Evolutionary conservation across 805 yeast species (phyloP), one percentile per base, ranked within the genome.

Genomic region (Ogataea degrootiae): DNA sequence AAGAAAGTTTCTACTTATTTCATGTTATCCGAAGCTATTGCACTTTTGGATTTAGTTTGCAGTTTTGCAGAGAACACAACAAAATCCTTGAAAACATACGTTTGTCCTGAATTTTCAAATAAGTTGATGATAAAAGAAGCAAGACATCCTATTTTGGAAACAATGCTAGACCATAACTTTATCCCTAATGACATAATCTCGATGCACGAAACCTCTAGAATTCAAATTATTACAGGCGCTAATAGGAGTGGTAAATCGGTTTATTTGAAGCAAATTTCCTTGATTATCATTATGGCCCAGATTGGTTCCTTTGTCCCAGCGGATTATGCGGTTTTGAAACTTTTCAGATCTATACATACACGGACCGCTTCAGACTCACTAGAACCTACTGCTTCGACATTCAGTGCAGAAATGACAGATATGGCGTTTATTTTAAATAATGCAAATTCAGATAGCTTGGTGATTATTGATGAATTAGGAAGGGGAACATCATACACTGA

Each of bases 231-330:
- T 5, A 79, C 84, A 0, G 85, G 85, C 1, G 77, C 80, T 3
- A 80, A 80, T 51, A 77, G 78, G 82, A 80, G 83, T 42, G 86
- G 85, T 2, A 81, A 80, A 55, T 79, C 85, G 0, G 75, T 80
- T 5, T 77, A 76, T 49, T 70, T 81, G 37, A 73, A 74, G 43
- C 82, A 79, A 52, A 67, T 77, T 7, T 79, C 80, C 0, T 53
- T 78, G 6, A 52, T 77, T 9, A 66, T 68, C 2, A 70, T 80
- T 6, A 67, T 82, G 73, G 76, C 80, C 0, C 87, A 82, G 55
- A 73, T 80, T 29, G 87, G 87, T 0, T 72, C 77, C 9, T 76
- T 68, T 34, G 44, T 75, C 0, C 79, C 79, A 0, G 78, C 80
- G 9, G 66, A 66, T 5, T 62, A 58, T 51, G 81, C 76, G 0